Evolutionary conservation across 2,329 filamentous ascomycete species (phyloP), one percentile per base, ranked within the genome.

Genomic region (Ampelomyces quisqualis): DNA sequence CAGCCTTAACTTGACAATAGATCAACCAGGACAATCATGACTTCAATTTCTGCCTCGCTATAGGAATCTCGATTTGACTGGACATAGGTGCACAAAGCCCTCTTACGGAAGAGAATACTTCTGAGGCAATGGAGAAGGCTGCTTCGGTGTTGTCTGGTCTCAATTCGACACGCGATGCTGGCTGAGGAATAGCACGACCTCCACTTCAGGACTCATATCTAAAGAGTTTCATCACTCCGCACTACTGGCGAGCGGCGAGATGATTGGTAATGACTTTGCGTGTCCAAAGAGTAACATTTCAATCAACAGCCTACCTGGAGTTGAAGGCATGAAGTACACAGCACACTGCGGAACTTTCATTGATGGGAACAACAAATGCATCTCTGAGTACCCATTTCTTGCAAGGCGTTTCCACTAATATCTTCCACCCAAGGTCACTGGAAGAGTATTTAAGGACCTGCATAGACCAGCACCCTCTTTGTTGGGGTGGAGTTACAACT

Each of bases 401-500:
- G 29, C 38, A 6, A 13, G 8, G 3, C 43, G 44, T 8, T 65
- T 58, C 35, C 23, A 36, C 1, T 57, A 48, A 9, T 66, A 53
- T n/a, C 45, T 59, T 52, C 49, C 63, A 67, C 40, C 49, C 62
- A 8, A 43, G 46, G 7, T 51, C 47, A 1, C 47, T 67, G 2
- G 53, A 58, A 9, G 55, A 62, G 17, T 67, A 62, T 38, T 23
- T 67, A 7, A 32, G 39, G 2, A 47, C 57, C n/a, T 67, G 63
- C 29, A 41, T 57, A 2, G 49, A 57, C 8, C 47, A 58, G 32
- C 53, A 58, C 13, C 63, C 63, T 1, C 55, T 64, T 9, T 67
- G 63, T 34, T 64, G 1, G 47, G 51, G 0, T 67, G 58, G 54
- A 61, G 57, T 21, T n/a, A n/a, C n/a, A n/a, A n/a, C n/a, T 60